Conservation (phyloP, 2,329 filamentous ascomycete species). For the Fusarium brevicatenulatum region DNA sequence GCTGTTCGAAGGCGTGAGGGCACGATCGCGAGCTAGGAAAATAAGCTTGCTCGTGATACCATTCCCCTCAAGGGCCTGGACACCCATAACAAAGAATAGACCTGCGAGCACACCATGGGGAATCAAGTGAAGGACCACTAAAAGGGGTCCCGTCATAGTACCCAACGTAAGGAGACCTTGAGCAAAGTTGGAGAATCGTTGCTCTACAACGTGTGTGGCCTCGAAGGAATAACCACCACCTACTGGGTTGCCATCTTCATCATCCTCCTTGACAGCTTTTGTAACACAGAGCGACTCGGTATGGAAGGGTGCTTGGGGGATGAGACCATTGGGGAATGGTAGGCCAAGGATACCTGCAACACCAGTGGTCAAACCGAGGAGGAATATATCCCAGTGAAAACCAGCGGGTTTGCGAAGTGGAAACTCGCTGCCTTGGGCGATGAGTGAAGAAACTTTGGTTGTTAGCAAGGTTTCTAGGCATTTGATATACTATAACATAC, state of each 20-base stretch:
- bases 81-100: constrained; percentile 86
- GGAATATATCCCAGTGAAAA: constrained; percentile 87
- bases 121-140: constrained; percentile 79
- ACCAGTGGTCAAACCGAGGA: constrained; percentile 81
- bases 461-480: neutral
- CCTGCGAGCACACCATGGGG: constrained; percentile 83
- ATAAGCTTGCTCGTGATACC: constrained; percentile 80
- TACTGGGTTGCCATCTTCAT: constrained; percentile 65
- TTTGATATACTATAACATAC: constrained; percentile 56
- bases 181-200: constrained; percentile 80
- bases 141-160: constrained; percentile 80
- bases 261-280: constrained; percentile 59
- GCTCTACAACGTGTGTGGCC: constrained; percentile 76
- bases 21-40: constrained; percentile 72
- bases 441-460: constrained; percentile 74
- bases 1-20: constrained; percentile 68
- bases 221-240: constrained; percentile 62
- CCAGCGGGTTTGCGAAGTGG: constrained; percentile 83
- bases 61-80: constrained; percentile 80
- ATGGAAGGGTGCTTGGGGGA: constrained; percentile 86
- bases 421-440: constrained; percentile 85
- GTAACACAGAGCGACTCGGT: constrained; percentile 82
- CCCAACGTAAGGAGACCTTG: constrained; percentile 82
- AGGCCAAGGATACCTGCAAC: constrained; percentile 79
- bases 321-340: constrained; percentile 84